Evolutionary conservation across 495 filamentous ascomycete species (phyloP), one percentile per base, ranked within the genome.

Genomic region (Delitschia confertaspora): DNA sequence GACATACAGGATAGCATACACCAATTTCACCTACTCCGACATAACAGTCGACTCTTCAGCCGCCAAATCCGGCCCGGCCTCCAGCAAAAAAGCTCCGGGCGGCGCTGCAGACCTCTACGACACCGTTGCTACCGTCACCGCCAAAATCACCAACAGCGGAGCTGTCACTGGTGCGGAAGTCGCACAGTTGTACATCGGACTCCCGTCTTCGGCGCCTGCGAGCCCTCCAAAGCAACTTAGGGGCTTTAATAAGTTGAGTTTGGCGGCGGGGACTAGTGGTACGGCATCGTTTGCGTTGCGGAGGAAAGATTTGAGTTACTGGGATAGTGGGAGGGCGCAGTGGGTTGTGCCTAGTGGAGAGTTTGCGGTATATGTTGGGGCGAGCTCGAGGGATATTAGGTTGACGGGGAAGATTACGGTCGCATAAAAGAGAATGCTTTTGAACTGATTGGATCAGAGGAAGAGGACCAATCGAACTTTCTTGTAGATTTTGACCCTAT

Each of bases 281-380:
- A 69, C 55, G 3, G 69, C 69, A 1, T 68, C 60, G 0, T 76
- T 78, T 43, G 58, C 59, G n/a, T 46, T 80, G 26, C 49, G 59
- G 26, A 60, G 66, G 38, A 69, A 69, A 33, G 76, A 80, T 54
- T 33, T 80, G 38, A 73, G 70, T 36, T 69, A 73, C 33, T 80
- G 76, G 76, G 71, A 79, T 42, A 49, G 59, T 1, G 39, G 47
- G 0, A 45, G 32, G 39, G 64, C 74, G 54, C 59, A 66, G 45
- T 80, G 76, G 75, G 61, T 74, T 1, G 60, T 78, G 29, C 71
- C 70, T 4, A 53, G 47, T 2, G 73, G 72, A 0, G 60, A 51
- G 20, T 73, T 74, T 58, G 62, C 49, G 3, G 53, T 76, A 7
- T 53, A 26, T 13, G 67, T 76, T 0, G 73, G 72, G 2, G 61